phyloP scores from a whole-genome alignment of 2,329 filamentous ascomycete genomes.

The Fusarium euwallaceae region DNA sequence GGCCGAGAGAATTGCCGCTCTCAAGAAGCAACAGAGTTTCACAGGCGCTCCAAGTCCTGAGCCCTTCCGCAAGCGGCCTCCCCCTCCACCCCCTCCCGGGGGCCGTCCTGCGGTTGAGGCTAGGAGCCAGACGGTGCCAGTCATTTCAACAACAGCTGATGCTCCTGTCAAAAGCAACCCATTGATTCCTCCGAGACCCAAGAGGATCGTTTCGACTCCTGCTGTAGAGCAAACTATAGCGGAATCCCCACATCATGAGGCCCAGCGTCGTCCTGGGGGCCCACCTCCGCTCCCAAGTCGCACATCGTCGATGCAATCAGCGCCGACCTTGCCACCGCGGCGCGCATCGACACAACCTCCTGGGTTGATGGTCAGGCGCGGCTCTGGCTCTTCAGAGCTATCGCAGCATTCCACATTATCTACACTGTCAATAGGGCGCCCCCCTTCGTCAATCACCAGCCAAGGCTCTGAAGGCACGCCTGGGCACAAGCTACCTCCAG shows the following conservation, averaged over 20 bases:
- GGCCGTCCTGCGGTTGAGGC: slow-evolving; percentile 54
- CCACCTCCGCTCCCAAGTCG: slow-evolving; percentile 55
- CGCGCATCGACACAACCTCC: slow-evolving; percentile 59
- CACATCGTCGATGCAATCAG: slow-evolving; percentile 49
- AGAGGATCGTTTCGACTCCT: slow-evolving; percentile 28
- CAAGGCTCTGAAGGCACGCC: slow-evolving; percentile 57
- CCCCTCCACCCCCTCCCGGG: slow-evolving; percentile 56
- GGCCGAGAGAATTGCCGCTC: slow-evolving; percentile 73
- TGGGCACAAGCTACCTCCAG: slow-evolving; percentile 66
- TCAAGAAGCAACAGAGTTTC: slow-evolving; percentile 74
- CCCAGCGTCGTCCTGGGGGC: slow-evolving; percentile 30
- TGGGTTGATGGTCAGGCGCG: slow-evolving; percentile 59
- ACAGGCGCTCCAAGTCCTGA: slow-evolving; percentile 56
- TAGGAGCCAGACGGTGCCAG: slow-evolving; percentile 54
- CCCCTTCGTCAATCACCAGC: slow-evolving; percentile 63
- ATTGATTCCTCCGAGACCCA: slow-evolving; percentile 38
- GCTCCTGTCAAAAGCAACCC: slow-evolving; percentile 31
- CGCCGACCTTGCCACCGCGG: slow-evolving; percentile 65
- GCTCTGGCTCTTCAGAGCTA: slow-evolving; percentile 69
- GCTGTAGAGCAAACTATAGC: slow-evolving; percentile 16
- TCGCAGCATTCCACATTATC: slow-evolving; percentile 69
- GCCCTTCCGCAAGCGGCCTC: slow-evolving; percentile 58
- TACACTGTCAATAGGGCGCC: slow-evolving; percentile 62
- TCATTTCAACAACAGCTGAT: slow-evolving; percentile 48
- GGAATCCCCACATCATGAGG: slow-evolving; percentile 24